A percentile compares a stretch with the other conserved stretches of the same genome.
Conservation (phyloP, 2,329 filamentous ascomycete genomes). For the Hymenoscyphus albidus region DNA sequence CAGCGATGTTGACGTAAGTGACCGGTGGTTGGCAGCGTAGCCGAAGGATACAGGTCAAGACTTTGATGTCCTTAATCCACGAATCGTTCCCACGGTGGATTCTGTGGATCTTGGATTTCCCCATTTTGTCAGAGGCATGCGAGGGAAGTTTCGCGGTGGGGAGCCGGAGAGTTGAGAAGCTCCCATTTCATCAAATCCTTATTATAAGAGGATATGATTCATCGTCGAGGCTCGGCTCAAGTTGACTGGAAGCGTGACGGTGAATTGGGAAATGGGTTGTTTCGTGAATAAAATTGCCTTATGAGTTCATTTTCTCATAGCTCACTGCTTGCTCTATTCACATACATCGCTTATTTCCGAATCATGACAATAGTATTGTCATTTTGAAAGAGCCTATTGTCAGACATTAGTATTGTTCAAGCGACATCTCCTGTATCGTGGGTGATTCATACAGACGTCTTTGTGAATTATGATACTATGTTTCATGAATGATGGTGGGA, state of each 20-base stretch:
- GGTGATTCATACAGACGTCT: background rate
- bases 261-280: background rate
- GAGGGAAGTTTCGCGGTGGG: background rate
- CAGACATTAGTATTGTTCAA: background rate
- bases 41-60: slow-evolving; percentile 23
- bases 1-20: slow-evolving; percentile 18
- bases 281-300: background rate
- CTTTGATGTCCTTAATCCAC: slow-evolving; percentile 19
- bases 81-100: slow-evolving; percentile 2
- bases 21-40: slow-evolving; percentile 20
- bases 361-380: background rate
- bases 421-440: background rate
- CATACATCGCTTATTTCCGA: background rate
- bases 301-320: background rate
- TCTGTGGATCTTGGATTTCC: background rate
- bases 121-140: background rate
- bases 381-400: background rate
- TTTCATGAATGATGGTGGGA: too few species aligned
- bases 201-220: background rate
- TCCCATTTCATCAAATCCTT: background rate
- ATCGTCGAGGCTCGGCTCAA: background rate
- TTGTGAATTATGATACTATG: too few species aligned
- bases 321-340: background rate
- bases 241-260: background rate
- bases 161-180: background rate